phyloP scores from a whole-genome alignment of 805 yeast genomes.

The Yarrowia keelungensis region DNA sequence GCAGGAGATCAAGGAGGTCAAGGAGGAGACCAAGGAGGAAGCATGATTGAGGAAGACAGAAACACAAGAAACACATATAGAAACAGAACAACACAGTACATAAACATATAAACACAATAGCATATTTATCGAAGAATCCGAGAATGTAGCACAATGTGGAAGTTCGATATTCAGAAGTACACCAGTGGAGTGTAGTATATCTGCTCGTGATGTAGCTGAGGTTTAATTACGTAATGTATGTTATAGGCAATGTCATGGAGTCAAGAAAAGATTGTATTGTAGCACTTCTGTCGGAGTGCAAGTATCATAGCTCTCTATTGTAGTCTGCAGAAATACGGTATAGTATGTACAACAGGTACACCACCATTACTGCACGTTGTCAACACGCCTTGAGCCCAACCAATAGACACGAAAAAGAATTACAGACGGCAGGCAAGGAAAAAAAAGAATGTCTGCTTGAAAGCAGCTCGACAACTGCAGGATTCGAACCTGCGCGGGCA shows the following conservation, averaged over 20 bases:
- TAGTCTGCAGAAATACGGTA: too few relatives aligned
- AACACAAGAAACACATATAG: background rate
- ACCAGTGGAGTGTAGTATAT: too few relatives aligned
- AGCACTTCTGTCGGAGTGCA: too few relatives aligned
- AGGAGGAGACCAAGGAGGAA: constrained; percentile 11
- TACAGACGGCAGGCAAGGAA: background rate
- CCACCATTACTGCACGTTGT: too few relatives aligned
- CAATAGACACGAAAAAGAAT: background rate
- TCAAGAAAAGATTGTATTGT: too few relatives aligned
- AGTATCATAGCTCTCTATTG: too few relatives aligned
- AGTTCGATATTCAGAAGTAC: too few relatives aligned
- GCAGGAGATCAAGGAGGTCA: background rate
- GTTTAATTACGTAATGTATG: too few relatives aligned
- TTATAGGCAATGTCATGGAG: too few relatives aligned
- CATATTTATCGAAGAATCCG: constrained; percentile 9
- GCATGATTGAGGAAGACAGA: background rate
- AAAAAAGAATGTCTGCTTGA: background rate
- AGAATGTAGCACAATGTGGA: too few relatives aligned
- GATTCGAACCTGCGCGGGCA: constrained; percentile 51
- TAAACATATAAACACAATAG: constrained; percentile 16
- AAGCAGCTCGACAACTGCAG: constrained; percentile 47
- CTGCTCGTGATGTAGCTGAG: too few relatives aligned
- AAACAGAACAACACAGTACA: background rate
- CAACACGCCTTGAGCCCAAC: background rate
- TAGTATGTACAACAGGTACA: too few relatives aligned